phyloP scores from a whole-genome alignment of 371 early-diverging fungal genomes.

The Apophysomyces variabilis region DNA sequence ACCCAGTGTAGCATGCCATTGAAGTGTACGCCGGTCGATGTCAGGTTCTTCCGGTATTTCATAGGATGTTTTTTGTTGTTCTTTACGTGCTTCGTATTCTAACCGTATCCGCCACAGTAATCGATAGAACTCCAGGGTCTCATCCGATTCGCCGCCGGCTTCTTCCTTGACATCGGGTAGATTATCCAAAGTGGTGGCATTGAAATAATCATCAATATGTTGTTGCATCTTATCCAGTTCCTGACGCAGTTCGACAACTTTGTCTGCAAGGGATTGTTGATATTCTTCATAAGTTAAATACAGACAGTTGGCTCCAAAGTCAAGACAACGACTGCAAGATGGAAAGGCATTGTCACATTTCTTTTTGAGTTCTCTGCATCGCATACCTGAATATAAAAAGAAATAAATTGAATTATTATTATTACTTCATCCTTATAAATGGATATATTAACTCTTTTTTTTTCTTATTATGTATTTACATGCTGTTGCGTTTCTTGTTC shows the following conservation, averaged over 20 bases:
- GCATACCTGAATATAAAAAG: slow-evolving; percentile 8
- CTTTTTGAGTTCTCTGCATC: slow-evolving; percentile 13
- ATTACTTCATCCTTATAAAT: neutral
- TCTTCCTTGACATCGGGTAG: neutral
- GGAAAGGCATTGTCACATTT: slow-evolving; percentile 12
- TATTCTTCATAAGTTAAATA: slow-evolving; percentile 15
- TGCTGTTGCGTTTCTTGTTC: slow-evolving; percentile 10
- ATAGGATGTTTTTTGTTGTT: neutral
- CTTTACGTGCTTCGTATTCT: slow-evolving; percentile 3
- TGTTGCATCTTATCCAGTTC: slow-evolving; percentile 13
- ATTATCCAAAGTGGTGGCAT: neutral
- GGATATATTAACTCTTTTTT: neutral
- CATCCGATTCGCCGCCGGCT: slow-evolving; percentile 2
- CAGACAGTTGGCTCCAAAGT: slow-evolving; percentile 14
- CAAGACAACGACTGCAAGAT: slow-evolving; percentile 12
- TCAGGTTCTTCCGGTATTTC: slow-evolving; percentile 1
- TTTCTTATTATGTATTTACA: slow-evolving; percentile 1
- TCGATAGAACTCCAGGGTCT: slow-evolving; percentile 12
- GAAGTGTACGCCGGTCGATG: neutral
- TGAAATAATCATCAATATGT: neutral
- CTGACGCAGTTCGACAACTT: slow-evolving; percentile 5
- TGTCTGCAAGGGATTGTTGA: slow-evolving; percentile 13
- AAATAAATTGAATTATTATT: neutral
- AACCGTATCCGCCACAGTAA: slow-evolving; percentile 11
- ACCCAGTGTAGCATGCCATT: slow-evolving; percentile 12